Conservation (phyloP, 805 yeast genomes). For the Clavispora asparagi region DNA sequence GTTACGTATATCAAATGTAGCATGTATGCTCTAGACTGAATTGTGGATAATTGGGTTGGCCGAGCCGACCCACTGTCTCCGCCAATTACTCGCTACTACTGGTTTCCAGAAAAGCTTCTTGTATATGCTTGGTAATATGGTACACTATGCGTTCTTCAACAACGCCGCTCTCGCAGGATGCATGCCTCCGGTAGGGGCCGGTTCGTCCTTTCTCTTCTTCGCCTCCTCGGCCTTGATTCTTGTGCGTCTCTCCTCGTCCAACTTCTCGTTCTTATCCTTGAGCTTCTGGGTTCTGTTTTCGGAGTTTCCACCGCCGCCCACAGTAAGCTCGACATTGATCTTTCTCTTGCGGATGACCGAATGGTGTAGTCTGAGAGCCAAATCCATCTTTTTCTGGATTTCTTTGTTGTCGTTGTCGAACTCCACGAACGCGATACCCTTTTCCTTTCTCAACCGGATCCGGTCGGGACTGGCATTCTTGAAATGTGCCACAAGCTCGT, state of each 20-base stretch:
- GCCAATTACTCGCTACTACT: not conserved
- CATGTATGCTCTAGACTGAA: too few species aligned
- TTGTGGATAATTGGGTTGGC: too few species aligned
- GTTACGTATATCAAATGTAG: too few species aligned
- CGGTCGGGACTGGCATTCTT: slow-evolving; percentile 66
- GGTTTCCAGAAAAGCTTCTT: not conserved
- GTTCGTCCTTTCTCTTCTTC: slow-evolving; percentile 27
- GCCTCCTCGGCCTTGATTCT: slow-evolving; percentile 45
- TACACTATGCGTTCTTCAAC: slow-evolving; percentile 20
- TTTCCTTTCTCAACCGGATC: slow-evolving; percentile 73
- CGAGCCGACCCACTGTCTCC: too few species aligned
- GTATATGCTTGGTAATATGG: not conserved
- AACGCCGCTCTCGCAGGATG: slow-evolving; percentile 68
- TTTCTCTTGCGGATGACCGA: slow-evolving; percentile 62
- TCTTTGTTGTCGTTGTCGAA: slow-evolving; percentile 56
- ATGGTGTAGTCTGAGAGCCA: slow-evolving; percentile 82
- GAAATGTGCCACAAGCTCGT: slow-evolving; percentile 67
- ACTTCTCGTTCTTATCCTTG: slow-evolving; percentile 69
- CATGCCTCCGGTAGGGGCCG: slow-evolving; percentile 25
- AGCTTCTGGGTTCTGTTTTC: slow-evolving; percentile 57
- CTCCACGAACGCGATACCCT: slow-evolving; percentile 91
- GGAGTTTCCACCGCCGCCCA: slow-evolving; percentile 97
- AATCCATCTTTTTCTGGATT: slow-evolving; percentile 75
- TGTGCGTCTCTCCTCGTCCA: slow-evolving; percentile 63
- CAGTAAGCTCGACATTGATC: slow-evolving; percentile 94